Evolutionary conservation across 306 rosid species (phyloP).

Genomic region (Spatholobus suberectus): DNA sequence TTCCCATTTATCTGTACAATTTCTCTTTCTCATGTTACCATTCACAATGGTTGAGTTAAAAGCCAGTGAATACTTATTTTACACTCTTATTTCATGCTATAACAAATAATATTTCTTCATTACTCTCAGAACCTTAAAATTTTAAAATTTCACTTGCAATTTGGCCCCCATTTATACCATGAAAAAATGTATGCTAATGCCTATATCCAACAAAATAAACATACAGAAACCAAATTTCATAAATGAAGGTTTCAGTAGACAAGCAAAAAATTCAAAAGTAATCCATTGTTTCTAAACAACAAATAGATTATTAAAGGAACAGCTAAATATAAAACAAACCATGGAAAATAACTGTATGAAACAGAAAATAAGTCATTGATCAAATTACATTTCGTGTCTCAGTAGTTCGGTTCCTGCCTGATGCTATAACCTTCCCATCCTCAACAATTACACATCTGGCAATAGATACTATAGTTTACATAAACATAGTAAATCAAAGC

Average conservation of each 20-base stretch:
- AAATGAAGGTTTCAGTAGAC: not conserved
- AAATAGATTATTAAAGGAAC: not conserved
- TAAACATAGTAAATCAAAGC: conserved; percentile 13
- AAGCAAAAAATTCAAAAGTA: not conserved
- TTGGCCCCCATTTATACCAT: not conserved
- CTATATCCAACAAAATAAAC: not conserved
- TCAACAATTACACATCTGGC: conserved; percentile 83
- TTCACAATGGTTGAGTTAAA: not conserved
- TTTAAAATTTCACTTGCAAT: not conserved
- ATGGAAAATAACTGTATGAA: not conserved
- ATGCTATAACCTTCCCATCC: conserved; percentile 74
- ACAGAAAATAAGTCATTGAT: conserved; percentile 10
- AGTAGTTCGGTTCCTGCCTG: conserved; percentile 85
- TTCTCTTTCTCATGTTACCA: conserved; percentile 13
- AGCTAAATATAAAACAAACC: conserved; percentile 1
- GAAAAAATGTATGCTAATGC: not conserved
- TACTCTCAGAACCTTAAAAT: not conserved
- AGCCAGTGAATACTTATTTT: conserved; percentile 11
- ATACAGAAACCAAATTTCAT: conserved; percentile 3
- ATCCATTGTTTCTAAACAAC: conserved; percentile 20
- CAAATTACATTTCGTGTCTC: conserved; percentile 83
- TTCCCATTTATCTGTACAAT: not conserved
- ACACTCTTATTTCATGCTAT: not conserved
- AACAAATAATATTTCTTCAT: not conserved
- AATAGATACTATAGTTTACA: conserved; percentile 41